Evolutionary conservation across 2,329 filamentous ascomycete species (phyloP), one percentile per base, ranked within the genome.

Genomic region (Arthrobotrys pseudoclavata): DNA sequence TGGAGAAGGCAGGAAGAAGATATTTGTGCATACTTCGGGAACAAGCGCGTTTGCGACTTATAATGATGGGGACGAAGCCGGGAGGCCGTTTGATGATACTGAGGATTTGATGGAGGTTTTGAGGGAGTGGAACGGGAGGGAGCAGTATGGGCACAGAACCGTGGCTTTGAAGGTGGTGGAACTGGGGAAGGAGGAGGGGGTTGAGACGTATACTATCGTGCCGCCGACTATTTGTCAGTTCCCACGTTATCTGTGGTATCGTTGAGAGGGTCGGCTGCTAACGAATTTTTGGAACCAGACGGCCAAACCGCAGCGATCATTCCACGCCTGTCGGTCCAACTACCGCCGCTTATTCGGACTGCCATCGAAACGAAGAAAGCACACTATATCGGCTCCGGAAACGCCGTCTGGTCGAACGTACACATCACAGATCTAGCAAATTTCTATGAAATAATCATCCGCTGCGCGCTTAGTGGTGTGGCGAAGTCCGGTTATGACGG

Each of bases 1-100:
- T 29, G 64, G 29, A 4, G 48, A 76, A n/a, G 47, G 42, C 4
- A 60, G 22, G 29, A 76, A 69, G 29, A 76, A 61, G 60, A 76
- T 76, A 18, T 69, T 76, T 10, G 37, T 76, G 12, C 71, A 76
- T 24, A 76, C 71, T 10, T 76, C 71, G 9, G 71, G 71, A 12
- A 76, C 71, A 1, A 76, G 71, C 29, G 71, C 64, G 0, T 66
- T 76, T 60, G 71, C 71, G 0, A 37, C 55, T 12, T 76, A 45
- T 29, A 60, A 69, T 7, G 26, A 53, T 26, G 71, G 71, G 12
- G 57, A 69, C n/a, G 29, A 50, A 61, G 71, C 34, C 15, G 71
- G 71, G 26, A 45, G 64, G 7, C 64, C 71, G 6, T 37, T 69
- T 20, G 40, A 40, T 37, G 71, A 76, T 15, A 47, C 57, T 4